Percentiles rank a stretch among this genome's conserved stretches.
These are phyloP conservation scores for Postia placenta DNA, from an alignment of 768 basidiomycete species.

Conservation along the genomic window DNA sequence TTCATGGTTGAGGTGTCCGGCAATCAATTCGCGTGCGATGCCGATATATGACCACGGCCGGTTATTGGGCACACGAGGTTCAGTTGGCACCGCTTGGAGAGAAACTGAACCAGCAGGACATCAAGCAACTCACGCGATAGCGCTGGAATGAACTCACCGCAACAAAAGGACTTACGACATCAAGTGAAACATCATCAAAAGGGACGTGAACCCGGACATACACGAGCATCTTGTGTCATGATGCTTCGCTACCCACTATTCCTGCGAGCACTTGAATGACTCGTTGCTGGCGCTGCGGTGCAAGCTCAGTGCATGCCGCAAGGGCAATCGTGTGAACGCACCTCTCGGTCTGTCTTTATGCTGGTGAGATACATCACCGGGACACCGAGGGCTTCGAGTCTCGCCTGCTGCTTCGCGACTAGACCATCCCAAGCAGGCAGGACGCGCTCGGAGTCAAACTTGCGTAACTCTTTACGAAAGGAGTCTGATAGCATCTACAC, in stretches of 20 bases:
- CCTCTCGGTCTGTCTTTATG: constrained; percentile 48
- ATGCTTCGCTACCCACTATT: constrained; percentile 26
- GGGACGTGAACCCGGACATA: background rate
- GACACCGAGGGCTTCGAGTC: constrained; percentile 53
- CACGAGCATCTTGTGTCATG: background rate
- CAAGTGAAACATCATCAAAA: background rate
- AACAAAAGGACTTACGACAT: background rate
- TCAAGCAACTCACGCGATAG: no score
- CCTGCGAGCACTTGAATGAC: constrained; percentile 67
- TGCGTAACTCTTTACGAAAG: constrained; percentile 57
- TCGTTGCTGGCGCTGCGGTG: constrained; percentile 56
- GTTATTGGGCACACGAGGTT: no score
- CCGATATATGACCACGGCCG: no score
- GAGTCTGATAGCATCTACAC: constrained; percentile 58
- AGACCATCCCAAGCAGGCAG: constrained; percentile 75
- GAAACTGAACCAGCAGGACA: no score
- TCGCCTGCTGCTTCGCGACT: constrained; percentile 61
- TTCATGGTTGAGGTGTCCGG: no score
- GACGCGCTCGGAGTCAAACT: constrained; percentile 65
- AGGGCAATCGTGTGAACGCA: constrained; percentile 24
- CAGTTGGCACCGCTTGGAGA: no score
- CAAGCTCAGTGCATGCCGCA: constrained; percentile 1
- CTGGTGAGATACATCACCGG: constrained; percentile 67
- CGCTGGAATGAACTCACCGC: no score
- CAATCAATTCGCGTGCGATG: no score